phyloP scores from a whole-genome alignment of 169 alveolate genomes.

The Eimeria necatrix region DNA sequence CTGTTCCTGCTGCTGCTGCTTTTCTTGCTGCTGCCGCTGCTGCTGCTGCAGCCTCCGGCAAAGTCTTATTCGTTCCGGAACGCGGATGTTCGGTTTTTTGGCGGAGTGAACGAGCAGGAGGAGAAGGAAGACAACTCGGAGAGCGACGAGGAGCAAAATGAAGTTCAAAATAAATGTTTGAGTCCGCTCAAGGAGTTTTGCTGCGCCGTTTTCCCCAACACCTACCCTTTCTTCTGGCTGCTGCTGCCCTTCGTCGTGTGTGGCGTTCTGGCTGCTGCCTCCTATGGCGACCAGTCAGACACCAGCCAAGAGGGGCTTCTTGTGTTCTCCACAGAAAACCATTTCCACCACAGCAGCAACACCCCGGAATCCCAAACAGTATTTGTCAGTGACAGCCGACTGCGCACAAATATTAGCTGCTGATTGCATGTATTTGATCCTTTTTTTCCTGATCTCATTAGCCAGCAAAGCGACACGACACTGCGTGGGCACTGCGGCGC shows the following conservation, averaged over 20 bases:
- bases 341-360: background rate
- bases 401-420: too few species aligned
- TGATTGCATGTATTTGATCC: too few species aligned
- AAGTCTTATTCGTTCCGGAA: conserved; percentile 6
- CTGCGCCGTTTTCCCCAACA: conserved; percentile 67
- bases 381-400: background rate
- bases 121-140: conserved; percentile 71
- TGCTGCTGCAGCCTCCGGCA: conserved; percentile 39
- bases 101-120: conserved; percentile 45
- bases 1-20: background rate
- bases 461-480: too few species aligned
- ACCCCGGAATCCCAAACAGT: conserved; percentile 61
- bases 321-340: conserved; percentile 31
- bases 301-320: conserved; percentile 11
- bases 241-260: conserved; percentile 69
- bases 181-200: background rate
- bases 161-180: conserved; percentile 34
- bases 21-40: background rate
- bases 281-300: conserved; percentile 52
- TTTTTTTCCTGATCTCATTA: too few species aligned
- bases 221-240: conserved; percentile 70
- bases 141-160: conserved; percentile 73
- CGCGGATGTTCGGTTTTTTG: conserved; percentile 25
- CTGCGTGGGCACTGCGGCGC: too few species aligned
- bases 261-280: conserved; percentile 61